Evolutionary conservation across 1,284 basidiomycete species (phyloP), one percentile per base, ranked within the genome.

Genomic region (Trichosporon faecale): DNA sequence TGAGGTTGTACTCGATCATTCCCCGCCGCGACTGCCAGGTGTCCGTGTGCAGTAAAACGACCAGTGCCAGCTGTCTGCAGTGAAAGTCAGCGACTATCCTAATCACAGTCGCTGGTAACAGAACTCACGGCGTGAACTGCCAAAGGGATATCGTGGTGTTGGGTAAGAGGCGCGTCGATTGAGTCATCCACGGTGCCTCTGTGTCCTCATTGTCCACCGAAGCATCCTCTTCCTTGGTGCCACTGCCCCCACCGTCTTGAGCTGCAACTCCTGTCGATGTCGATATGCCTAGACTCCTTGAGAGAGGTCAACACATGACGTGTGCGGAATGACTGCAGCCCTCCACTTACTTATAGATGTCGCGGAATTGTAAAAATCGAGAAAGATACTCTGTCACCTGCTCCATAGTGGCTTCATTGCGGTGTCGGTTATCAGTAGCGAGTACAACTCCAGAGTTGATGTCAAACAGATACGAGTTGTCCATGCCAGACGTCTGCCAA

Each of bases 381-480:
- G 90, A 89, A 21, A 98, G 86, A 77, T 96, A 98, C 77, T 98
- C 95, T 1, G 92, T 94, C 1, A 90, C 89, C 67, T 91, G 88
- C 80, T 98, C 95, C 31, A 97, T 92, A 0, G 96, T 94, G 0
- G 93, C 93, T 21, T 91, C 90, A 49, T 80, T 82, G 3, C 79
- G 73, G 66, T 80, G 78, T 12, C 80, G 67, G 65, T 81, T 82
- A 79, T 99, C 96, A 6, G 95, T 94, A 0, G 94, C 94, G 23
- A 98, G 87, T 76, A 95, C 96, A 37, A 98, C 86, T 66, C 93
- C 88, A 21, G 93, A 93, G 5, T 88, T 88, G 3, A 90, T 89
- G 80, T 99, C 96, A 77, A 98, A 98, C 12, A 98, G 83, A 81
- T 95, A 98, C 0, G 93, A 92, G 81, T 97, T 98, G 49, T 93